A percentile compares a stretch with the other conserved stretches of the same genome.
Conservation (phyloP, 192 early-diverging fungal genomes). For the Allomyces javanicus region DNA sequence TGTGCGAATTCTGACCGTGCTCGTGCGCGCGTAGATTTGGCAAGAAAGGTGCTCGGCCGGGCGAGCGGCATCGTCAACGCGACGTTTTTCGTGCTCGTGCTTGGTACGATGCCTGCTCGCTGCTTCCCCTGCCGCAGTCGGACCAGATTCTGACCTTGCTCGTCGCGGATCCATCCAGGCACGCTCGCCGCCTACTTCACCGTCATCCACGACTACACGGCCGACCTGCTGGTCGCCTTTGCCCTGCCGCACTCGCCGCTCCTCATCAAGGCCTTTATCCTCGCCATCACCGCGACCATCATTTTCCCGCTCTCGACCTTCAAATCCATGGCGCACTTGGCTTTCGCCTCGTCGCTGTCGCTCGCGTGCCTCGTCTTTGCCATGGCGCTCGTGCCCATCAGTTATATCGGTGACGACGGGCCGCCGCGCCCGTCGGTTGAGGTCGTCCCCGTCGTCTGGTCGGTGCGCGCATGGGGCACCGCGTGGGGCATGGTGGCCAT, state of each 20-base stretch:
- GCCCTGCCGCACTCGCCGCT: neutral
- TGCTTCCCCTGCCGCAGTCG: too few species aligned
- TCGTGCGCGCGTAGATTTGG: neutral
- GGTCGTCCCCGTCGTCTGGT: neutral
- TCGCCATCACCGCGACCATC: neutral
- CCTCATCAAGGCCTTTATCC: neutral
- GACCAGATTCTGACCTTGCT: too few species aligned
- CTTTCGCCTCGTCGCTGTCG: neutral
- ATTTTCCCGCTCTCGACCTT: neutral
- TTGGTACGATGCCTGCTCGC: neutral
- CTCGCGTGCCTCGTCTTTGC: neutral
- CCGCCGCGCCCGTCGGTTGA: neutral
- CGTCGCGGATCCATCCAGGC: neutral
- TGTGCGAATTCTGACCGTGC: too few species aligned
- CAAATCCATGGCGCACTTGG: neutral
- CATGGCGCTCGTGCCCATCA: neutral
- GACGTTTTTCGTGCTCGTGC: neutral
- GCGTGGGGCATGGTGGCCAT: neutral
- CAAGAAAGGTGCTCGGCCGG: neutral
- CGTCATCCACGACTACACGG: neutral
- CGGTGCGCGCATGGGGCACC: neutral
- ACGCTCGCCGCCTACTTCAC: neutral
- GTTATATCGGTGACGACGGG: neutral
- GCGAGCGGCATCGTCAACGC: neutral
- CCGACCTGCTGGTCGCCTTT: neutral